Conservation (phyloP, 805 yeast genomes). For the Brettanomyces custersianus region DNA sequence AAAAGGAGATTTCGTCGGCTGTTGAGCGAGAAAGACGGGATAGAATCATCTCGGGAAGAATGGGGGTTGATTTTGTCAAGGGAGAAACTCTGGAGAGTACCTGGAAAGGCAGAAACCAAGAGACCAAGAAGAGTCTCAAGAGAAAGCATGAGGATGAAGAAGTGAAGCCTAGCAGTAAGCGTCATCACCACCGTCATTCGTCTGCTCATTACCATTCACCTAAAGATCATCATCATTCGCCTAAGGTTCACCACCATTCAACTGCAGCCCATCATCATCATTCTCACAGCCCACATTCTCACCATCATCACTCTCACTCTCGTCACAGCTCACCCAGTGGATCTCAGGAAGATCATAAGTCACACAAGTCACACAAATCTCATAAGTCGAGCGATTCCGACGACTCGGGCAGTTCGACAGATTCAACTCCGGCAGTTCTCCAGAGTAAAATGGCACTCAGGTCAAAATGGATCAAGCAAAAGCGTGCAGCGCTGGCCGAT, state of each 20-base stretch:
- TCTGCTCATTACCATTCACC: no score
- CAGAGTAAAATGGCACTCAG: conserved; percentile 64
- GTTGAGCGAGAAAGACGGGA: conserved; percentile 61
- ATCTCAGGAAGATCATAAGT: not conserved
- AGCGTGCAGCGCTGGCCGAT: conserved; percentile 87
- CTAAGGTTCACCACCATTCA: conserved; percentile 10
- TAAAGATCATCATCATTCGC: conserved; percentile 1
- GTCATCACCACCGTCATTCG: conserved; percentile 1
- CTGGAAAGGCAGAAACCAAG: conserved; percentile 35
- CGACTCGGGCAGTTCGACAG: not conserved
- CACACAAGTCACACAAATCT: not conserved
- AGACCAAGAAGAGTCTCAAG: conserved; percentile 9
- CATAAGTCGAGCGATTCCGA: not conserved
- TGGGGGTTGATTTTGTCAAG: conserved; percentile 81
- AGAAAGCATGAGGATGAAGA: conserved; percentile 14
- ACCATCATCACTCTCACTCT: not conserved
- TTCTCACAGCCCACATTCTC: not conserved
- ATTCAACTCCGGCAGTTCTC: conserved; percentile 25
- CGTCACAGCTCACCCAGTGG: not conserved
- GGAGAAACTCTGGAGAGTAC: conserved; percentile 82
- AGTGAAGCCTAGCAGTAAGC: conserved; percentile 6
- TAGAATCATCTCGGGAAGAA: conserved; percentile 68
- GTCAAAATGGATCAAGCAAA: conserved; percentile 81
- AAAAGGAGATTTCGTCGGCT: conserved; percentile 53
- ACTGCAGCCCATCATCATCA: not conserved